These are phyloP conservation scores for Penicillium lagena DNA, from an alignment of 495 filamentous ascomycete genomes.

Conservation along the genomic window DNA sequence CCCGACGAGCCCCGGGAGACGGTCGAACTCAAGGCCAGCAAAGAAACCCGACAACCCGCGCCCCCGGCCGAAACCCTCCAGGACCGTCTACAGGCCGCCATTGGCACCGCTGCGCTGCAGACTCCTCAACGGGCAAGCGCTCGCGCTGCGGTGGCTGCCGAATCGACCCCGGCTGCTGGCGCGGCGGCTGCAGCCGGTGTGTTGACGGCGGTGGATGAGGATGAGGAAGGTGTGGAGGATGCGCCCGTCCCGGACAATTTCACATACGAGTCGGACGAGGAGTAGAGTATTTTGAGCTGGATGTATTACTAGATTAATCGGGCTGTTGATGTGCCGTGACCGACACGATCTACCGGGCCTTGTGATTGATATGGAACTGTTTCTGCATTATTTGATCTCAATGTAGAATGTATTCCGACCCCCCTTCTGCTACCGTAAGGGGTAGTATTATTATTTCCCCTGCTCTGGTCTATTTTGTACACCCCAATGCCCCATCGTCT, in stretches of 20 bases:
- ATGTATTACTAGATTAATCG: slow-evolving; percentile 45
- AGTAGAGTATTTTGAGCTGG: slow-evolving; percentile 43
- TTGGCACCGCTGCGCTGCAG: slow-evolving; percentile 28
- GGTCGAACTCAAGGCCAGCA: slow-evolving; percentile 82
- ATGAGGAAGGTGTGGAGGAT: slow-evolving; percentile 75
- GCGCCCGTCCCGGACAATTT: slow-evolving; percentile 76
- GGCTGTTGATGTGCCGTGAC: slow-evolving; percentile 17
- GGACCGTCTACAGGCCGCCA: slow-evolving; percentile 37
- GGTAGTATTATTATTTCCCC: too few species aligned
- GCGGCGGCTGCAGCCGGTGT: slow-evolving; percentile 74
- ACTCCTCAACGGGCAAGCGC: slow-evolving; percentile 35
- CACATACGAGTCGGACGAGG: slow-evolving; percentile 74
- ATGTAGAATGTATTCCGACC: too few species aligned
- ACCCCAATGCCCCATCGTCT: too few species aligned
- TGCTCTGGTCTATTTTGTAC: too few species aligned
- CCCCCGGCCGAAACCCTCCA: slow-evolving; percentile 37
- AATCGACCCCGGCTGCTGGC: slow-evolving; percentile 33
- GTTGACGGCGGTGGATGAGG: slow-evolving; percentile 78
- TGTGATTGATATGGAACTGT: slow-evolving; percentile 9
- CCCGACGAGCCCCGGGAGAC: slow-evolving; percentile 71
- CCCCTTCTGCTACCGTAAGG: too few species aligned
- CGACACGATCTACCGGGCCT: too few species aligned
- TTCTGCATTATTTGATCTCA: not conserved
- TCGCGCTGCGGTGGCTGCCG: slow-evolving; percentile 13
- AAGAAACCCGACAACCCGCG: slow-evolving; percentile 61